A percentile compares a stretch with the other conserved stretches of the same genome.
Evolutionary conservation across 1,139 yeast species (phyloP).

Genomic region (Yamadazyma diospyri): DNA sequence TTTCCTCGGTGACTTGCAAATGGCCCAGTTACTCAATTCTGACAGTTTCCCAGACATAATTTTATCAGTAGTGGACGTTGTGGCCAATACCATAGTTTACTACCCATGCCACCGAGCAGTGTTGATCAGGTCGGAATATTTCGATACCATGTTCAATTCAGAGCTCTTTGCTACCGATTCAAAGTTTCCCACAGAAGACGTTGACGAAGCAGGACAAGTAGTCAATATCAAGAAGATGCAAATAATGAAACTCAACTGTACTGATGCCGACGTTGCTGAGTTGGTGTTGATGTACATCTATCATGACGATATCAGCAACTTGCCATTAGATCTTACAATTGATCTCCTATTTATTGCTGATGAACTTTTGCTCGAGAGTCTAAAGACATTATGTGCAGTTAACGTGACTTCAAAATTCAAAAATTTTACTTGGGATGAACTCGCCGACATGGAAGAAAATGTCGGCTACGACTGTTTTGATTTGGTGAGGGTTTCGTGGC

Average conservation of each 20-base stretch:
- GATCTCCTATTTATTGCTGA: constrained; percentile 63
- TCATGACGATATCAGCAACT: constrained; percentile 49
- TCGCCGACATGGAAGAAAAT: constrained; percentile 15
- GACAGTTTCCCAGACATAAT: constrained; percentile 48
- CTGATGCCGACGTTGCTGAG: constrained; percentile 43
- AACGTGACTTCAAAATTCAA: constrained; percentile 43
- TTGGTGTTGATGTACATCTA: constrained; percentile 56
- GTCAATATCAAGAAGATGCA: constrained; percentile 30
- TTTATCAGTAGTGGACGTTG: constrained; percentile 33
- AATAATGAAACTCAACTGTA: constrained; percentile 27
- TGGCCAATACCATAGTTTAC: constrained; percentile 25
- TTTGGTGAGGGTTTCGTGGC: constrained; percentile 65
- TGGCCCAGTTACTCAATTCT: constrained; percentile 18
- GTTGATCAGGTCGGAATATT: constrained; percentile 60
- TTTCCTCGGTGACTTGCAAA: constrained; percentile 16
- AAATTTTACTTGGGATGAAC: constrained; percentile 20
- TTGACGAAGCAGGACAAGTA: constrained; percentile 9
- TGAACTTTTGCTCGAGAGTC: constrained; percentile 55
- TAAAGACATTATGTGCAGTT: constrained; percentile 66
- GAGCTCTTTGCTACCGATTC: constrained; percentile 24
- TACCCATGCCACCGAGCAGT: constrained; percentile 68
- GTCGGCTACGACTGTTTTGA: constrained; percentile 48
- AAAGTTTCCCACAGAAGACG: constrained; percentile 14
- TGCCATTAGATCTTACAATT: constrained; percentile 48
- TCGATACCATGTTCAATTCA: constrained; percentile 60